phyloP scores from a whole-genome alignment of 768 basidiomycete species.

The Panellus pusillus region DNA sequence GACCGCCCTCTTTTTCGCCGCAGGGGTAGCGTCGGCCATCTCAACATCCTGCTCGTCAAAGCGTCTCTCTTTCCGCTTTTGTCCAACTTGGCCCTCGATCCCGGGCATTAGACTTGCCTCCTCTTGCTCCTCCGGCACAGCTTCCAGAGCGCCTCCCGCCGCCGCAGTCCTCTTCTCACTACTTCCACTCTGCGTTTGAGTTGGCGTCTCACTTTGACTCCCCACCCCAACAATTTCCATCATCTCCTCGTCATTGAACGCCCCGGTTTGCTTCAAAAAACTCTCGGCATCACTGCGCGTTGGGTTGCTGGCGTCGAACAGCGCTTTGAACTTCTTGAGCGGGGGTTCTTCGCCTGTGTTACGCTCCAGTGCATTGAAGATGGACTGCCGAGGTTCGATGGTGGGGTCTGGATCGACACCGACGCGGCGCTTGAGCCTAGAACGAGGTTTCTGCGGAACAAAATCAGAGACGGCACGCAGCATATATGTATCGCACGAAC shows the following conservation, averaged over 20 bases:
- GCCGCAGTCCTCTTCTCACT: conserved; percentile 18
- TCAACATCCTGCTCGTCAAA: conserved; percentile 2
- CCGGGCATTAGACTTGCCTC: conserved; percentile 37
- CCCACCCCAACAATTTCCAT: conserved; percentile 3
- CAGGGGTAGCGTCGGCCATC: conserved; percentile 12
- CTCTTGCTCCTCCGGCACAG: conserved; percentile 56
- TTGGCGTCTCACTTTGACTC: conserved; percentile 32
- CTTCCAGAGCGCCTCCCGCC: conserved; percentile 24
- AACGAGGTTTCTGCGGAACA: conserved; percentile 34
- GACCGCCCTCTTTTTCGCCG: conserved; percentile 45
- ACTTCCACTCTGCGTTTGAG: conserved; percentile 15
- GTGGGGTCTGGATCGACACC: conserved; percentile 29
- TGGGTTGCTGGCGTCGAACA: conserved; percentile 68
- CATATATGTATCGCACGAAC: conserved; percentile 20
- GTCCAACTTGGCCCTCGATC: conserved; percentile 20
- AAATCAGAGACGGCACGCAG: neutral
- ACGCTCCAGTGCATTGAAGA: conserved; percentile 17
- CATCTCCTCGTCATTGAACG: conserved; percentile 17
- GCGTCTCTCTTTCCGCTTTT: conserved; percentile 40
- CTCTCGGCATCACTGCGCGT: conserved; percentile 35
- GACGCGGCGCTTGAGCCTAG: conserved; percentile 56
- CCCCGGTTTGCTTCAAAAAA: conserved; percentile 15
- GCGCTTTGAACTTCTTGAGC: conserved; percentile 66
- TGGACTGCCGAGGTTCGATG: conserved; percentile 17
- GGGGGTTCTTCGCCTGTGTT: conserved; percentile 47